A percentile compares a stretch with the other conserved stretches of the same genome.
Evolutionary conservation across 495 filamentous ascomycete genomes (phyloP).

Genomic region (Bacidia gigantensis): DNA sequence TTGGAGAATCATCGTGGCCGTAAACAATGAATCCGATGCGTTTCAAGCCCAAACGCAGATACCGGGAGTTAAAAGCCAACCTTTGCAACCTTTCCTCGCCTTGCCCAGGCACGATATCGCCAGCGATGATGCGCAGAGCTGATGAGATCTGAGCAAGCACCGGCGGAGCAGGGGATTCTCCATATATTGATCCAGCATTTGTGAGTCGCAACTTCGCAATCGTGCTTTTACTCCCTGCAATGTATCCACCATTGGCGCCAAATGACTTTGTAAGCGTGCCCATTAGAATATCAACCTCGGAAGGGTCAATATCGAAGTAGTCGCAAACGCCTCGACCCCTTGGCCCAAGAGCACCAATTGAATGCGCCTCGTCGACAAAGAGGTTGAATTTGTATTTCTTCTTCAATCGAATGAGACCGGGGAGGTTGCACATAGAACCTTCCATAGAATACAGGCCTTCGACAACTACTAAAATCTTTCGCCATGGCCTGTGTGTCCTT

Average conservation of each 20-base stretch:
- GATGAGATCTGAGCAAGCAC: slow-evolving; percentile 79
- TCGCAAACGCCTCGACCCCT: slow-evolving; percentile 87
- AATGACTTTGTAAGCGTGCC: slow-evolving; percentile 97
- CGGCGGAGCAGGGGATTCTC: slow-evolving; percentile 75
- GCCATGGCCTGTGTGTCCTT: slow-evolving; percentile 93
- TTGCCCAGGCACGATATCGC: slow-evolving; percentile 77
- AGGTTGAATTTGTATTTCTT: slow-evolving; percentile 92
- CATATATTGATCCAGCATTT: slow-evolving; percentile 77
- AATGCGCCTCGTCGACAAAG: slow-evolving; percentile 94
- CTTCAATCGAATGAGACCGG: slow-evolving; percentile 71
- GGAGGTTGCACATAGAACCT: slow-evolving; percentile 93
- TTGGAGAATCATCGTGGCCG: slow-evolving; percentile 94
- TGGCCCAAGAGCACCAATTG: slow-evolving; percentile 84
- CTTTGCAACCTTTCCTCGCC: slow-evolving; percentile 92
- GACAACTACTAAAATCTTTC: slow-evolving; percentile 93
- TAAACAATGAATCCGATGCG: slow-evolving; percentile 93
- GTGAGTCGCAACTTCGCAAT: slow-evolving; percentile 78
- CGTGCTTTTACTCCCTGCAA: slow-evolving; percentile 79
- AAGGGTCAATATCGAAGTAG: slow-evolving; percentile 81
- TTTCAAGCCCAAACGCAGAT: slow-evolving; percentile 91
- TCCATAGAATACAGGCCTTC: slow-evolving; percentile 99
- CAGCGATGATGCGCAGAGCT: slow-evolving; percentile 72
- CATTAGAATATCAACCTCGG: slow-evolving; percentile 91
- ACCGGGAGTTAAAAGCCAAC: slow-evolving; percentile 95
- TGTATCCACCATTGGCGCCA: slow-evolving; percentile 92